Evolutionary conservation across 139 green algal genomes (phyloP).

Genomic region (Haematococcus sp.): DNA sequence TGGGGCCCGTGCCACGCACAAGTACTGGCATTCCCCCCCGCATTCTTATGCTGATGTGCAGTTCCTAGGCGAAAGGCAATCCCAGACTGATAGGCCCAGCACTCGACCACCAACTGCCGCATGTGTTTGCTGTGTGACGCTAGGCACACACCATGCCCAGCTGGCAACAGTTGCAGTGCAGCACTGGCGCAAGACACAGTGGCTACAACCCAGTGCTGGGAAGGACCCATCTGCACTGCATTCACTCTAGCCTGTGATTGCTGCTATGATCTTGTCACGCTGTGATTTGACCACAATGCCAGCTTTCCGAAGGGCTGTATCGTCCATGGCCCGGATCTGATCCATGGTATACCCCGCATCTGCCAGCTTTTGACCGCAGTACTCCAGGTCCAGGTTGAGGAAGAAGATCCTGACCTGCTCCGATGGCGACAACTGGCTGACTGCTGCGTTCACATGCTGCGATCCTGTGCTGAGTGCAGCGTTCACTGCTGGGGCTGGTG

Average conservation of each 20-base stretch:
- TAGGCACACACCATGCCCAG: no score
- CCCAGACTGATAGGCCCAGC: no score
- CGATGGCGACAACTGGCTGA: not conserved
- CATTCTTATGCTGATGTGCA: no score
- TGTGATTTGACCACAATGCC: constrained; percentile 45
- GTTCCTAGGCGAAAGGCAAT: no score
- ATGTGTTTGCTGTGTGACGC: no score
- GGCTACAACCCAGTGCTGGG: no score
- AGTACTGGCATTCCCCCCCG: no score
- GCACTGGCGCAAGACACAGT: no score
- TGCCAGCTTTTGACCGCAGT: constrained; percentile 36
- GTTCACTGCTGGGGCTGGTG: not conserved
- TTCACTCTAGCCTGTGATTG: not conserved
- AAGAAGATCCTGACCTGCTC: constrained; percentile 15
- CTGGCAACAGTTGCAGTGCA: no score
- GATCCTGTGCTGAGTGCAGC: not conserved
- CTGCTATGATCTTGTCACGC: constrained; percentile 39
- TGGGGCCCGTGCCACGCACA: no score
- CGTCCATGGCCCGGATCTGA: constrained; percentile 16
- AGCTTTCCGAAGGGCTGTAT: constrained; percentile 29
- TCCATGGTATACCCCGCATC: constrained; percentile 19
- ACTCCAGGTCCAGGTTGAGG: constrained; percentile 24
- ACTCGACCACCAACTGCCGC: no score
- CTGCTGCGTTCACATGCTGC: not conserved
- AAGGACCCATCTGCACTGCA: no score